Conservation (phyloP, 192 early-diverging fungal genomes). For the Phycomyces nitens region DNA sequence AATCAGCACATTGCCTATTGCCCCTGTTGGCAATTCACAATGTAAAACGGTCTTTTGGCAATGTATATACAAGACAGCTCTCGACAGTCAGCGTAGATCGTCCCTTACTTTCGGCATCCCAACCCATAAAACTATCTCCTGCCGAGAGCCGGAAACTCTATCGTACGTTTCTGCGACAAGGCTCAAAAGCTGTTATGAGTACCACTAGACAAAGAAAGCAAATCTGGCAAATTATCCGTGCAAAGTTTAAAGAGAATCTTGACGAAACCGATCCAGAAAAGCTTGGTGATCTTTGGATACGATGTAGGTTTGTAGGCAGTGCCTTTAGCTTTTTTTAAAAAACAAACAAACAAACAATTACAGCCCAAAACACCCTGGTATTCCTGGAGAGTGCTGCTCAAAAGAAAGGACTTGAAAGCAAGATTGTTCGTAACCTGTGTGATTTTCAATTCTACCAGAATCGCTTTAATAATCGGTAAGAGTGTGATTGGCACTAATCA, state of each 20-base stretch:
- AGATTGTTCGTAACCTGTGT: constrained; percentile 1
- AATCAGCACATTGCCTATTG: no score
- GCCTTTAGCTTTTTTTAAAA: no score
- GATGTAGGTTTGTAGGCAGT: no score
- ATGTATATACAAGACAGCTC: no score
- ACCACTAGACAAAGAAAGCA: neutral
- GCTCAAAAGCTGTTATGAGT: neutral
- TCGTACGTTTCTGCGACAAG: neutral
- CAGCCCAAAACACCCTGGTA: neutral
- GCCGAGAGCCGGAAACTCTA: neutral
- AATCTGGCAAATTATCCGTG: neutral
- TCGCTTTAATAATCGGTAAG: neutral
- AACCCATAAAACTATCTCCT: no score
- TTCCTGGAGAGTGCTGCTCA: neutral
- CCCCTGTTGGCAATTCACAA: no score
- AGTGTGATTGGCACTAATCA: no score
- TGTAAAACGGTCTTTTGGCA: no score
- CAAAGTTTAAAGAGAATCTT: neutral
- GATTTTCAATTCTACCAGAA: constrained; percentile 1
- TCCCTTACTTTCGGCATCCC: no score
- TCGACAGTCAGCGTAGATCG: no score
- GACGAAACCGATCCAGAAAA: neutral
- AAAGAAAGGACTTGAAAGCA: neutral
- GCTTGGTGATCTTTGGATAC: neutral
- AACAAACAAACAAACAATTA: no score